Conservation (phyloP, 108 stramenopile genomes). For the Fragilariopsis cylindrus region DNA sequence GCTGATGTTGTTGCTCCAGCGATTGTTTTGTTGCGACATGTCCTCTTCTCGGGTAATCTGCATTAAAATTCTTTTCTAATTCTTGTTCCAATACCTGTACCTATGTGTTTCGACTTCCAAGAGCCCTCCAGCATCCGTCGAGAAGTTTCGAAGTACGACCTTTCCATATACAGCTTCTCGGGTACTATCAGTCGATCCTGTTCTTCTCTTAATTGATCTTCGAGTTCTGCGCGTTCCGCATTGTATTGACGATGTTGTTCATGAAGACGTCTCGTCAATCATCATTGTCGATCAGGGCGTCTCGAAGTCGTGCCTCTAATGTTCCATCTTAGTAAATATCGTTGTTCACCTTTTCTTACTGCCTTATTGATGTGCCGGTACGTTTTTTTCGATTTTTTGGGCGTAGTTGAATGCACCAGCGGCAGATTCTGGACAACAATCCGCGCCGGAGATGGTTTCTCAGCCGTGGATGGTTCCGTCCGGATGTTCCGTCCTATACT, state of each 20-base stretch:
- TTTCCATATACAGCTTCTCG: conserved; percentile 20
- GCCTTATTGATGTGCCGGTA: not conserved
- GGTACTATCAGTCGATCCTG: not conserved
- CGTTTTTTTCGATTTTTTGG: not conserved
- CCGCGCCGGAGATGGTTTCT: not conserved
- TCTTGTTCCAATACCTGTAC: conserved; percentile 3
- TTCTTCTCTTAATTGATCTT: conserved; percentile 14
- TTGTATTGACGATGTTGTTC: conserved; percentile 13
- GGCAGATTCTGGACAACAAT: not conserved
- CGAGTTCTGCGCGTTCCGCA: not conserved
- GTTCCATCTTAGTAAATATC: not conserved
- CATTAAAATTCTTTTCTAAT: not conserved
- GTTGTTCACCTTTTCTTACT: not conserved
- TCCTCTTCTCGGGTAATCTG: not conserved
- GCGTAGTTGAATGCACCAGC: not conserved
- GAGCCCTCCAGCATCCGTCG: conserved; percentile 11
- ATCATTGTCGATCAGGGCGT: conserved; percentile 10
- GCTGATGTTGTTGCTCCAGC: not conserved
- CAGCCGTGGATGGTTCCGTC: not conserved
- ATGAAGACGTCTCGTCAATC: not conserved
- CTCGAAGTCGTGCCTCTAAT: conserved; percentile 1
- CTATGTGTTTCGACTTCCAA: conserved; percentile 9
- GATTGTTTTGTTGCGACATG: not conserved
- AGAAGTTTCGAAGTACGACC: conserved; percentile 21
- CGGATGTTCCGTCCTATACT: not conserved